Conservation (phyloP, 306 rosid genomes). For the Herpetospermum pedunculosum region DNA sequence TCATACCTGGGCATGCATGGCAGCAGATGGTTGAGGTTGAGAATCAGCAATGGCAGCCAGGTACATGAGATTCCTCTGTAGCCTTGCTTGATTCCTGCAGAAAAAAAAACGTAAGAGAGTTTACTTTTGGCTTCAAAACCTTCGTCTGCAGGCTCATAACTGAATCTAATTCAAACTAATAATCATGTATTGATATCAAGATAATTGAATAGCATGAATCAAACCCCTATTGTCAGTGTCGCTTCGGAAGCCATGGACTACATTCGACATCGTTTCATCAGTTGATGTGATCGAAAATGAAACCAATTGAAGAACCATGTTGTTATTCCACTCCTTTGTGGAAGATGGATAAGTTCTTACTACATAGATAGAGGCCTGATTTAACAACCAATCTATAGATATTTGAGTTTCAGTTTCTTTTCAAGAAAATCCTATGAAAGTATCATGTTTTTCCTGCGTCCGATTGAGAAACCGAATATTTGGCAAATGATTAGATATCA, state of each 20-base stretch:
- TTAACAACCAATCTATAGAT: not conserved
- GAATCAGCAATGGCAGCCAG: conserved; percentile 99
- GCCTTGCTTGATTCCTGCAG: conserved; percentile 89
- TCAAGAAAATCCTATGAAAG: not conserved
- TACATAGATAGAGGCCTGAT: not conserved
- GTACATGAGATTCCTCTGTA: conserved; percentile 95
- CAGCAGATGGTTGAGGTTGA: conserved; percentile 84
- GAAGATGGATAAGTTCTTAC: not conserved
- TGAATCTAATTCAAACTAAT: too few species aligned
- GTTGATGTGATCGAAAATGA: not conserved
- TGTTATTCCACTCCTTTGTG: not conserved
- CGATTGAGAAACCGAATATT: not conserved
- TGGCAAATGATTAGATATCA: not conserved
- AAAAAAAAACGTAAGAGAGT: not conserved
- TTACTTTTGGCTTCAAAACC: not conserved
- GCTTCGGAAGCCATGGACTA: not conserved
- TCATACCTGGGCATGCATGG: conserved; percentile 75
- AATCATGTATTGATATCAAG: too few species aligned
- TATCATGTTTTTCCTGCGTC: not conserved
- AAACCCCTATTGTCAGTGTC: not conserved
- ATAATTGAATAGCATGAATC: not conserved
- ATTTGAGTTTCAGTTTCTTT: not conserved
- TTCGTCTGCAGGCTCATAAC: not conserved
- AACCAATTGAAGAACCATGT: not conserved
- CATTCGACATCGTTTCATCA: not conserved